These are phyloP conservation scores for Sclerotinia sclerotiorum DNA, from an alignment of 2,329 filamentous ascomycete species.

Conservation along the genomic window DNA sequence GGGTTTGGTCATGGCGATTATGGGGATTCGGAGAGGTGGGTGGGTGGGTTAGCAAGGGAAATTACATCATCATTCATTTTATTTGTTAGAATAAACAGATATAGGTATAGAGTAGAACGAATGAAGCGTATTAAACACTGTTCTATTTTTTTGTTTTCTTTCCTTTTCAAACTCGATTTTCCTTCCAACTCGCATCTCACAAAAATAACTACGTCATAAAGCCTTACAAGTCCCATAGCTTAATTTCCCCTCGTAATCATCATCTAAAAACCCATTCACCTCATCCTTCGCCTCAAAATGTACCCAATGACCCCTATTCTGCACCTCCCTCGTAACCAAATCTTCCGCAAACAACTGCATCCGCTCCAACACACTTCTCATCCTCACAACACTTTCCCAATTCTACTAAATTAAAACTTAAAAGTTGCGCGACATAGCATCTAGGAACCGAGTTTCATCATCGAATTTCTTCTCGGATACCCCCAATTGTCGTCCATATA, in stretches of 20 bases:
- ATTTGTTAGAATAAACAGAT: background rate
- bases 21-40: background rate
- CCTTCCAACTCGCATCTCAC: background rate
- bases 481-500: background rate
- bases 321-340: background rate
- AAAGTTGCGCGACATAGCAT: background rate
- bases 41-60: background rate
- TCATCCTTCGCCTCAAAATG: background rate
- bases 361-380: background rate
- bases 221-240: background rate
- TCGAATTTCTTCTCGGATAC: background rate
- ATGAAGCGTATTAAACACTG: background rate
- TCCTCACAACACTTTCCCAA: background rate
- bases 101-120: background rate
- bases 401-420: background rate
- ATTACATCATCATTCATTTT: background rate
- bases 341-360: background rate
- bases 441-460: no score
- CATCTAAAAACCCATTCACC: background rate
- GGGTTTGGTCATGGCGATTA: background rate
- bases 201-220: background rate
- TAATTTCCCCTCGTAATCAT: background rate
- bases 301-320: background rate
- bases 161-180: background rate
- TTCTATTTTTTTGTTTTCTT: background rate